Evolutionary conservation across 768 basidiomycete genomes (phyloP), one percentile per base, ranked within the genome.

Genomic region (Tricholoma flavovirens): DNA sequence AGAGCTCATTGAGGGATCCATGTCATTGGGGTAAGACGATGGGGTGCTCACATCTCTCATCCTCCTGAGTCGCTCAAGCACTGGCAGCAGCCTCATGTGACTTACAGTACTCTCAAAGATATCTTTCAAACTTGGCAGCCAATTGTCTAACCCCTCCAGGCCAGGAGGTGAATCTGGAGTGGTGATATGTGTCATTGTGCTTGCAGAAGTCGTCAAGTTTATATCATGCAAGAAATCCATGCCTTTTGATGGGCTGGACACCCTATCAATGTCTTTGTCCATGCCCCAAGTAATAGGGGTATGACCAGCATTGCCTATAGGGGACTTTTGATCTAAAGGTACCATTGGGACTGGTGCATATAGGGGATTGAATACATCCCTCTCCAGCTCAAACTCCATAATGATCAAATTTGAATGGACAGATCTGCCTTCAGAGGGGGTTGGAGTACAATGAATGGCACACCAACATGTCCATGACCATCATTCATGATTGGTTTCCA

Each of bases 311-410:
- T 19, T 48, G 14, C 29, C 42, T 48, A 46, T 5, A 15, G 33
- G 15, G 21, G 43, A 35, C 49, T 36, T 12, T 56, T 33, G 49
- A 55, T 4, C 22, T 21, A 5, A 26, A 26, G 24, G 3, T 26
- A 26, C 3, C 4, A 14, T 29, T 51, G 49, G 54, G 26, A 35
- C 10, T 40, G 77, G 71, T 8, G 83, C 83, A 65, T 86, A 87
- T 4, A 90, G 69, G 0, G 90, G 90, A 59, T 91, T 92, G 63
- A 84, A 69, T 0, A 62, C 60, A 65, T 92, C 90, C 29, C 73
- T 69, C 65, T 90, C 89, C 21, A 90, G 76, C 66, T 93, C 91
- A 59, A 92, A 88, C 66, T 93, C 90, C 68, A 92, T 77, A 22
- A 90, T 75, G 59, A 90, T 80, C 49, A 86, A 65, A 2, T 67